Percentiles rank a stretch among this genome's conserved stretches.
Conservation (phyloP, 805 yeast species). For the Candida ipomoeae region DNA sequence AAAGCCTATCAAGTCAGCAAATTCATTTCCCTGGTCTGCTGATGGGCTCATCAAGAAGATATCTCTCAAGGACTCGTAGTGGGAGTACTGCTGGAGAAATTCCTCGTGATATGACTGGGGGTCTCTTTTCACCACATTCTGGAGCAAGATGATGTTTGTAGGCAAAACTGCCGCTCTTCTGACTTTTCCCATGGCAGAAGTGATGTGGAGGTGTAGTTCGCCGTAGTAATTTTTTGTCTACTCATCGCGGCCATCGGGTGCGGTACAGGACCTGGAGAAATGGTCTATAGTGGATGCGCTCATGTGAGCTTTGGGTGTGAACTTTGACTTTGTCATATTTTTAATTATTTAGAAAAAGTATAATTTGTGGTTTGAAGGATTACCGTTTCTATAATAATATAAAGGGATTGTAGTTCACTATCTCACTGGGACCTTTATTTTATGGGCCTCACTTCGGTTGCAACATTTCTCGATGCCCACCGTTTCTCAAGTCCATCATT, state of each 20-base stretch:
- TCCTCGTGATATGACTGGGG: conserved; percentile 94
- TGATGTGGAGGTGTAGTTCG: neutral
- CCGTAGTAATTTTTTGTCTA: conserved; percentile 4
- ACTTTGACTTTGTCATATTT: too few relatives aligned
- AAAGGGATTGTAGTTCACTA: too few relatives aligned
- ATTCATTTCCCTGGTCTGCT: conserved; percentile 41
- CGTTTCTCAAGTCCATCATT: too few relatives aligned
- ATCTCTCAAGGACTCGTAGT: conserved; percentile 86
- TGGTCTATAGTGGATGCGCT: neutral
- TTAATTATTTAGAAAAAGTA: too few relatives aligned
- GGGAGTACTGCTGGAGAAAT: conserved; percentile 86
- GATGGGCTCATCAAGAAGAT: conserved; percentile 72
- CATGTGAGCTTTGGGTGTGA: too few relatives aligned
- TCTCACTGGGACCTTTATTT: too few relatives aligned
- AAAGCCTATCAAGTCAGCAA: conserved; percentile 83
- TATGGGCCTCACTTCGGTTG: too few relatives aligned
- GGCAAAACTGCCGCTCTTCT: conserved; percentile 93
- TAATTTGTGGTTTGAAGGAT: too few relatives aligned
- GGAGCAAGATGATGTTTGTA: conserved; percentile 83
- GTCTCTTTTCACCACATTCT: conserved; percentile 89
- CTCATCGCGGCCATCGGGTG: conserved; percentile 14
- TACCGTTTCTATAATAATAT: too few relatives aligned
- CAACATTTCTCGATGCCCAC: neutral
- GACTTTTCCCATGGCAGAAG: conserved; percentile 64
- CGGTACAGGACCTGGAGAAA: conserved; percentile 5